Base-by-base conservation (phyloP, 1,284 basidiomycete genomes). In the Rhodotorula sp. region DNA sequence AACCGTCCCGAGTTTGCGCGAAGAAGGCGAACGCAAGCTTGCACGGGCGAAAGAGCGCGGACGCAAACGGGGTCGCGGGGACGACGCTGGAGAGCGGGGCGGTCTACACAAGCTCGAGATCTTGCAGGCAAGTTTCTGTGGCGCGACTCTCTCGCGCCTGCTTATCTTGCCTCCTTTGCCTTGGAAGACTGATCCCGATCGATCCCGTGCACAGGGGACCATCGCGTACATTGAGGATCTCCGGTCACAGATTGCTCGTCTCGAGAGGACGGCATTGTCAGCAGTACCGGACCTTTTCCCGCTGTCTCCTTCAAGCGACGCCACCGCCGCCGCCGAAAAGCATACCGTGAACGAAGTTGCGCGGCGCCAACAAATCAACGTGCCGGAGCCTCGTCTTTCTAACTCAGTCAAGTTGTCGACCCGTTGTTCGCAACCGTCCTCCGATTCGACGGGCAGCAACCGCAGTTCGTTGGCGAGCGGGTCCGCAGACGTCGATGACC, bases 101-200 rank as follows among this genome's bases (percentile, higher is more conserved):
- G 89, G 90, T 79, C 90, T 90, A 59, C 76, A 77, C 83, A 92
- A 92, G 80, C 84, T 92, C 55, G 90, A 91, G 80, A 87, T 92
- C 47, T 84, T 91, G 64, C 86, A 89, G 71, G 75, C 72, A 10
- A 26, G 74, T n/a, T 34, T 18, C 3, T 8, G 5, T 60, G 34
- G 16, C 12, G 19, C 16, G 7, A 7, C 28, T 45, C 16, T 23
- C 0, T 28, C 3, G 5, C 10, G 12, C 28, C 16, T 5, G 8
- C 5, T 16, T 4, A 26, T 50, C 10, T 43, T 43, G 38, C 38
- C 38, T 43, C 38, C 10, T 12, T 34, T 34, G 34, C 34, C 34
- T 34, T 2, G 12, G 38, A 43, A 43, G 8, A 43, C 38, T 34
- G 45, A 28, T 28, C 19, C 14, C 0, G 1, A 28, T 12, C 15